These are phyloP conservation scores for Boletellus dicymbophilus DNA, from an alignment of 1,284 basidiomycete genomes.

Conservation along the genomic window DNA sequence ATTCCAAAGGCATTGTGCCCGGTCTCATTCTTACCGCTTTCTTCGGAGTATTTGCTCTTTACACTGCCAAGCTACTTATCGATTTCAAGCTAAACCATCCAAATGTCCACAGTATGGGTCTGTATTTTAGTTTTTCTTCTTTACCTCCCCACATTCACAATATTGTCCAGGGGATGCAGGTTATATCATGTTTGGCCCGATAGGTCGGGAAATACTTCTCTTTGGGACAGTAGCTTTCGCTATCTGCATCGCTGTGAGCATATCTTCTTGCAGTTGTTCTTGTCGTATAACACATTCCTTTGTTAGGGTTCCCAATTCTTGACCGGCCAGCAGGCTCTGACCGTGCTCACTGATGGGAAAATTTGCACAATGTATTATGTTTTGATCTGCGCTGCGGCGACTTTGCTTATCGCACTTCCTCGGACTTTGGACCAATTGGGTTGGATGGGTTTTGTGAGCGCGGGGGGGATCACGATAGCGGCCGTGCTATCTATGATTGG, in stretches of 20 bases:
- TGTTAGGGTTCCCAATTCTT: no score
- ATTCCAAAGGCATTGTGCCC: neutral
- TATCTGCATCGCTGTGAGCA: conserved; percentile 46
- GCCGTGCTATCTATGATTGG: no score
- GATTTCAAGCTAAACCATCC: neutral
- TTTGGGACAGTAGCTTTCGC: conserved; percentile 53
- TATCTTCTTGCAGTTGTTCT: no score
- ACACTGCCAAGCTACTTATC: no score
- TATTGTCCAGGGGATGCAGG: conserved; percentile 61
- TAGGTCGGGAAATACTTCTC: conserved; percentile 49
- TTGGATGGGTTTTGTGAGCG: conserved; percentile 49
- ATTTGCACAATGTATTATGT: no score
- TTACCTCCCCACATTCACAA: neutral
- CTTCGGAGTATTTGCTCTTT: no score
- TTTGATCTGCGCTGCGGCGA: no score
- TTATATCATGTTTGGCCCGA: conserved; percentile 47
- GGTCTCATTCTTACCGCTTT: no score
- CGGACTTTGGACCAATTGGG: conserved; percentile 48
- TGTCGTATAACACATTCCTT: no score
- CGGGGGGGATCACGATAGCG: conserved; percentile 42
- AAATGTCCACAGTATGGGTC: neutral
- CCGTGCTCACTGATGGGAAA: conserved; percentile 49
- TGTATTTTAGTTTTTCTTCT: neutral
- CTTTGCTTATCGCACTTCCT: conserved; percentile 48
- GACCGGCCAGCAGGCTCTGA: conserved; percentile 54